Conservation (phyloP, 306 rosid species). For the Gleditsia sinensis region DNA sequence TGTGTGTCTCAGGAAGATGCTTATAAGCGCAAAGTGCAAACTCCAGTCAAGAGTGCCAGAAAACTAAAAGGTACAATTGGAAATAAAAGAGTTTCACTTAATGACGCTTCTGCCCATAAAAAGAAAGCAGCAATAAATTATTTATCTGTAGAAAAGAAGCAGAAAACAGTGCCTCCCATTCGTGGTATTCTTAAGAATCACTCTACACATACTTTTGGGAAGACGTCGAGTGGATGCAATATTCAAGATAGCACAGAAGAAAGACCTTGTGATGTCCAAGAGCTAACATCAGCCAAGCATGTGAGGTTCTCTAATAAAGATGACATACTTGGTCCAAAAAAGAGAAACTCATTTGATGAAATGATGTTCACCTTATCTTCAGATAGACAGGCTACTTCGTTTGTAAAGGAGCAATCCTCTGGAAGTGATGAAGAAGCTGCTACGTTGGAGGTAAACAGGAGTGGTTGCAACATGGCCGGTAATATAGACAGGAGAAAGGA, state of each 20-base stretch:
- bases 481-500: slow-evolving; percentile 44
- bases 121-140: slow-evolving; percentile 51
- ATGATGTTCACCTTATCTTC: slow-evolving; percentile 45
- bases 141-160: slow-evolving; percentile 49
- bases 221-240: slow-evolving; percentile 42
- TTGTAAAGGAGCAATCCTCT: slow-evolving; percentile 47
- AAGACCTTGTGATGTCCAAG: slow-evolving; percentile 39
- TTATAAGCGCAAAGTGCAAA: slow-evolving; percentile 47
- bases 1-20: slow-evolving; percentile 57
- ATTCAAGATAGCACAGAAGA: slow-evolving; percentile 43
- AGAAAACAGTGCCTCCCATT: slow-evolving; percentile 43
- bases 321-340: slow-evolving; percentile 52
- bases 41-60: slow-evolving; percentile 42
- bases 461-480: slow-evolving; percentile 30
- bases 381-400: slow-evolving; percentile 47
- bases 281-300: slow-evolving; percentile 44
- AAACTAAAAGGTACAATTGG: slow-evolving; percentile 44
- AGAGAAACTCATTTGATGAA: slow-evolving; percentile 47
- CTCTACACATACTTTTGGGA: slow-evolving; percentile 43
- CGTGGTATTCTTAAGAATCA: slow-evolving; percentile 63
- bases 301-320: slow-evolving; percentile 63
- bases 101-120: slow-evolving; percentile 41
- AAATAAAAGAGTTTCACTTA: slow-evolving; percentile 42
- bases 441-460: slow-evolving; percentile 45
- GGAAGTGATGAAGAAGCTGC: slow-evolving; percentile 56